These are phyloP conservation scores for Asterophora parasitica DNA, from an alignment of 768 basidiomycete species.

Conservation along the genomic window DNA sequence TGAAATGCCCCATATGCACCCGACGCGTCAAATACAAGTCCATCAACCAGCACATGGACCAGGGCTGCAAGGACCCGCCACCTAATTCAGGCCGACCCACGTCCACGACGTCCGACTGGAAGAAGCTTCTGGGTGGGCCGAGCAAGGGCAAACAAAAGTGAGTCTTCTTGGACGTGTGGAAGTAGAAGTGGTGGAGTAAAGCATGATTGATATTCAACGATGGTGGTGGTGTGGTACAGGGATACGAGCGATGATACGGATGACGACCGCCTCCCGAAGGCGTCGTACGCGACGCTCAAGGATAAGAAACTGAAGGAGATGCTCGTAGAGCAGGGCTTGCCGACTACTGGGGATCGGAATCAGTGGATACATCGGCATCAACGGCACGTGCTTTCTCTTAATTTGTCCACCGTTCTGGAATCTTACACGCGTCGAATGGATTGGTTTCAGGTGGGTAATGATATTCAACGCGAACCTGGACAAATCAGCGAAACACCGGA, in stretches of 20 bases:
- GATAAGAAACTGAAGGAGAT: conserved; percentile 56
- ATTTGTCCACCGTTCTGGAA: neutral
- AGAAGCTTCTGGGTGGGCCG: conserved; percentile 35
- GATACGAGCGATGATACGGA: conserved; percentile 26
- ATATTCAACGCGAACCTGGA: conserved; percentile 71
- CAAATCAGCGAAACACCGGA: conserved; percentile 40
- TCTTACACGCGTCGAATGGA: neutral
- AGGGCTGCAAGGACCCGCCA: conserved; percentile 40
- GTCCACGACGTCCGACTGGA: conserved; percentile 37
- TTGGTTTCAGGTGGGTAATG: conserved; percentile 56
- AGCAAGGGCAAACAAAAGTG: conserved; percentile 41
- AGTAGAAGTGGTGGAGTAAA: too few species aligned
- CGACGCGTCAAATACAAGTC: conserved; percentile 36
- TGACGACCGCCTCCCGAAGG: conserved; percentile 51
- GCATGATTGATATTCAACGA: too few species aligned
- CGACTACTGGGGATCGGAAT: conserved; percentile 47
- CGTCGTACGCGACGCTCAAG: conserved; percentile 59
- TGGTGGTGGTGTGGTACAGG: conserved; percentile 1
- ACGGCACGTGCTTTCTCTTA: conserved; percentile 34
- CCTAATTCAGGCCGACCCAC: conserved; percentile 23
- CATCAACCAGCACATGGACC: conserved; percentile 68
- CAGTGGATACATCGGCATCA: conserved; percentile 54
- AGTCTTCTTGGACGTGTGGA: neutral
- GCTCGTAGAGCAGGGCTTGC: conserved; percentile 45
- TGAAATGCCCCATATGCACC: conserved; percentile 62